Conservation (phyloP, 495 filamentous ascomycete species). For the Bryoglossum gracile region DNA sequence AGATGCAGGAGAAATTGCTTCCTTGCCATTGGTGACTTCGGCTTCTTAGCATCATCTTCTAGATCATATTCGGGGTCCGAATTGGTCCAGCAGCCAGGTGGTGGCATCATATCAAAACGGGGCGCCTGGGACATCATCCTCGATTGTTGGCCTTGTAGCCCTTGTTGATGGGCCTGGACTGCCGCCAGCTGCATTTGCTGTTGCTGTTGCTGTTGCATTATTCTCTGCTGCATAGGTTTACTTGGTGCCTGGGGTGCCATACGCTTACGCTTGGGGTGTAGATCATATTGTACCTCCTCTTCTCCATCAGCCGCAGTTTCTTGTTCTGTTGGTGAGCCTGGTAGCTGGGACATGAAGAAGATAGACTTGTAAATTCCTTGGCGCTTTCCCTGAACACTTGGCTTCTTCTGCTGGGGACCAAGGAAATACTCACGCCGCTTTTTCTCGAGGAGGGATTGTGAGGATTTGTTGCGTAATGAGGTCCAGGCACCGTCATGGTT, state of each 20-base stretch:
- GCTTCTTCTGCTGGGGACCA: conserved; percentile 18
- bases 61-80: conserved; percentile 23
- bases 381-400: conserved; percentile 31
- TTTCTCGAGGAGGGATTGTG: conserved; percentile 28
- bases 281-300: conserved; percentile 31
- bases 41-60: conserved; percentile 16
- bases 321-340: conserved; percentile 25
- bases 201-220: background rate
- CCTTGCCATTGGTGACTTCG: conserved; percentile 40
- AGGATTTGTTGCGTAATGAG: conserved; percentile 33
- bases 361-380: conserved; percentile 34
- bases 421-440: conserved; percentile 45
- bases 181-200: conserved; percentile 11
- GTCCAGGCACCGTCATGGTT: conserved; percentile 36
- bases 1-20: conserved; percentile 57
- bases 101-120: background rate
- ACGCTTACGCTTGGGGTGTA: background rate
- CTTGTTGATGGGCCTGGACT: conserved; percentile 7
- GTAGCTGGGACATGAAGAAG: conserved; percentile 49
- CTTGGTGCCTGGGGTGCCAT: background rate
- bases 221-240: background rate
- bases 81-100: conserved; percentile 2
- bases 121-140: background rate
- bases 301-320: conserved; percentile 30
- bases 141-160: background rate